Evolutionary conservation across 495 filamentous ascomycete species (phyloP).

Genomic region (Podospora conica): DNA sequence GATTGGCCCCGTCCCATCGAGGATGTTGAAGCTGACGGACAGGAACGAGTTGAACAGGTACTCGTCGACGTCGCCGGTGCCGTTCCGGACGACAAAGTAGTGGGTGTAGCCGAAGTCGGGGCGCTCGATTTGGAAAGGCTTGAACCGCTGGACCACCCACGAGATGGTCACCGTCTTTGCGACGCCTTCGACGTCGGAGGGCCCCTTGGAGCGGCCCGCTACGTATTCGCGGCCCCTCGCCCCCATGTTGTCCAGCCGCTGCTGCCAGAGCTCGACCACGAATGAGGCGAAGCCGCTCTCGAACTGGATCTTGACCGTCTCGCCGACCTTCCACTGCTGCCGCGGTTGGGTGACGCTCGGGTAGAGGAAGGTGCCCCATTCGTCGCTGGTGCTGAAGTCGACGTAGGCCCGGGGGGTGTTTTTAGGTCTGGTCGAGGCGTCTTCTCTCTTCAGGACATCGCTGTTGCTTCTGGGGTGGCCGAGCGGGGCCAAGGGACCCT

Average conservation of each 20-base stretch:
- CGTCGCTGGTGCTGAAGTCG: neutral
- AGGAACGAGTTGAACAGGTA: too few relatives aligned
- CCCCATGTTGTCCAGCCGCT: neutral
- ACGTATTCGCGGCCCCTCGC: neutral
- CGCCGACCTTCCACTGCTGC: neutral
- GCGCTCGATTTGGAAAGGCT: neutral
- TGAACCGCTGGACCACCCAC: neutral
- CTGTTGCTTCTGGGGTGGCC: neutral
- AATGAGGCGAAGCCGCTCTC: neutral
- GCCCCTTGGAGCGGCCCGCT: neutral
- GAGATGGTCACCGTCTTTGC: neutral
- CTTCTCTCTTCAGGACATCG: neutral
- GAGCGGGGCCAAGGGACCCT: neutral
- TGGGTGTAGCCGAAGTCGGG: neutral
- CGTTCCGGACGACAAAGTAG: neutral
- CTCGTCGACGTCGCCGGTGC: neutral
- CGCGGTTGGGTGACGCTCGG: neutral
- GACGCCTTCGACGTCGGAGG: neutral
- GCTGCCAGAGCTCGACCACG: neutral
- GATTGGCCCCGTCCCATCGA: too few relatives aligned
- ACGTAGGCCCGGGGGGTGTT: neutral
- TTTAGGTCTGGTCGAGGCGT: neutral
- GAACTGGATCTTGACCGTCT: neutral
- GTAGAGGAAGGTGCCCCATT: neutral
- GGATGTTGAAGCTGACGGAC: too few relatives aligned